Evolutionary conservation across 495 filamentous ascomycete species (phyloP), one percentile per base, ranked within the genome.

Genomic region (Trichoderma asperelloides): DNA sequence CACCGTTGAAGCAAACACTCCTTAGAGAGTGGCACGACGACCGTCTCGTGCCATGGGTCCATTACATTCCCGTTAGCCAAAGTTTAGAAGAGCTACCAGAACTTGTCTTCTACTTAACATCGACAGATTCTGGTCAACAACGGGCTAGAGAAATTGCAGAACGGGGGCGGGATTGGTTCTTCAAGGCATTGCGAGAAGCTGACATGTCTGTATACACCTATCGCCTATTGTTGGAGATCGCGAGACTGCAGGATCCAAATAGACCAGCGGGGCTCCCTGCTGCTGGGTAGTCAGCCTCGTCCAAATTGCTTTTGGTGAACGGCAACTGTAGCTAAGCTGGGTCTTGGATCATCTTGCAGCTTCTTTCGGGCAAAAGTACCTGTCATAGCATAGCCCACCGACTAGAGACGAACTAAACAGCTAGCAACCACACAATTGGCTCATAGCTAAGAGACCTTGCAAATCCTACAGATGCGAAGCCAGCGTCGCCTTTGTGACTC

Each of bases 21-120:
- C 74, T 85, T 16, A 72, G 77, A n/a, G 85, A 87, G 71, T 86
- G 84, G 85, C 85, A 86, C 67, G 82, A 85, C 65, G 81, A 83
- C 12, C 76, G 84, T 7, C 74, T 86, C 23, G 51, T 79, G 16
- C 81, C 84, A 0, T 86, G 85, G 84, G 72, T 82, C 16, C 84
- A 86, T 68, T 86, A 80, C 64, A 75, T 86, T 39, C 81, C 80
- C 0, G 73, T 82, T 57, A 82, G 76, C 47, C 73, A 77, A 64
- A 71, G 72, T 33, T 75, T 84, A 74, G 70, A 77, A 37, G 82
- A 84, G 71, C 68, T 85, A 13, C 79, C 78, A 6, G 82, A 81
- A 45, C 69, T 81, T 51, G 71, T 79, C 62, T 70, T 68, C 33
- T 85, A 73, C 65, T 74, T 78, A 64, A 72, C 77, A 11, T 76